Evolutionary conservation across 192 early-diverging fungal genomes (phyloP).

Genomic region (Chytriomyces confervae): DNA sequence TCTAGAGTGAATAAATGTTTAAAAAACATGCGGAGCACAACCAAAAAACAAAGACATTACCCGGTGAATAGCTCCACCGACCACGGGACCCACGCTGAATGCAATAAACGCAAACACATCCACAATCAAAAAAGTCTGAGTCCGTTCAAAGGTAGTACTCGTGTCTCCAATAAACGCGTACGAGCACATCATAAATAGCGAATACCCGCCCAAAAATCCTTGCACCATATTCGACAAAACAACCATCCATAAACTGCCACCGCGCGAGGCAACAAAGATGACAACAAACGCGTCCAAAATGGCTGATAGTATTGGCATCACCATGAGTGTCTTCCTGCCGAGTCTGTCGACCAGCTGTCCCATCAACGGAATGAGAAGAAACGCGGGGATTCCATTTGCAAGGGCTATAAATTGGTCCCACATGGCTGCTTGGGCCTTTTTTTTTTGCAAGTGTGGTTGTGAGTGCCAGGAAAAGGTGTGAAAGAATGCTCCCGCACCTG

Average conservation of each 20-base stretch:
- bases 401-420: conserved; percentile 17
- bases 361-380: conserved; percentile 21
- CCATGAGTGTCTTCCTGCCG: conserved; percentile 19
- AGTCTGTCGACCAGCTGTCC: conserved; percentile 18
- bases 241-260: conserved; percentile 44
- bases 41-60: conserved; percentile 9
- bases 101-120: conserved; percentile 39
- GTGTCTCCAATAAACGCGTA: conserved; percentile 22
- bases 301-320: conserved; percentile 34
- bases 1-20: conserved; percentile 18
- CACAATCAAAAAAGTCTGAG: conserved; percentile 17
- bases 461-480: too few species aligned
- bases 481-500: neutral
- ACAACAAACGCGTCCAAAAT: conserved; percentile 31
- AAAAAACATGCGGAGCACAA: neutral
- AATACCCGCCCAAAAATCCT: conserved; percentile 46
- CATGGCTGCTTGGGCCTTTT: neutral
- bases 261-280: conserved; percentile 33
- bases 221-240: conserved; percentile 36
- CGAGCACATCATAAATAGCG: conserved; percentile 19
- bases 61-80: conserved; percentile 42
- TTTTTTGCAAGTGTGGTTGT: neutral
- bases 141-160: neutral
- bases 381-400: conserved; percentile 7
- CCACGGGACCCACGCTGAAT: conserved; percentile 46